Conservation (phyloP, 1,284 basidiomycete species). For the Austroboletus rostrupii region DNA sequence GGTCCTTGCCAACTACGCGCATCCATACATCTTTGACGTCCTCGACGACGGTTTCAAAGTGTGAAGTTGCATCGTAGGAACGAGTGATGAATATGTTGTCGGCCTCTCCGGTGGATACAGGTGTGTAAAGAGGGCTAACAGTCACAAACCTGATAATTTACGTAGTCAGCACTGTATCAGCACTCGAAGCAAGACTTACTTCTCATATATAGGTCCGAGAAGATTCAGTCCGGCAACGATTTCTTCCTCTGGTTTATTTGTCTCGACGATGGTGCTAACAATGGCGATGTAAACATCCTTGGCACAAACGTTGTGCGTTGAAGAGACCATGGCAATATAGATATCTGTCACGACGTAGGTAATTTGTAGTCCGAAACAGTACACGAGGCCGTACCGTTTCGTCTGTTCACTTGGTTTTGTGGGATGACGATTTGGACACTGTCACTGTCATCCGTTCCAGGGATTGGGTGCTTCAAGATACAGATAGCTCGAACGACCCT, state of each 20-base stretch:
- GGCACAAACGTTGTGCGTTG: slow-evolving; percentile 95
- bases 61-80: slow-evolving; percentile 97
- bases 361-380: slow-evolving; percentile 4
- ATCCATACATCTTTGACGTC: slow-evolving; percentile 94
- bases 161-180: slow-evolving; percentile 4
- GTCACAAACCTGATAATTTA: slow-evolving; percentile 75
- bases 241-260: slow-evolving; percentile 88
- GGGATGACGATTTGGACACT: slow-evolving; percentile 98
- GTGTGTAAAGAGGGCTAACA: slow-evolving; percentile 86
- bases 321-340: slow-evolving; percentile 96
- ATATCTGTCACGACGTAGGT: slow-evolving; percentile 65
- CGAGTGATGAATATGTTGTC: slow-evolving; percentile 96
- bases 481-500: slow-evolving; percentile 98
- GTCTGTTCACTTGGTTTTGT: slow-evolving; percentile 93
- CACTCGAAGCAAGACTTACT: slow-evolving; percentile 46
- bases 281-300: slow-evolving; percentile 95
- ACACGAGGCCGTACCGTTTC: slow-evolving; percentile 68
- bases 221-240: slow-evolving; percentile 89
- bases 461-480: slow-evolving; percentile 97
- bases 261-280: slow-evolving; percentile 98
- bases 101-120: slow-evolving; percentile 74
- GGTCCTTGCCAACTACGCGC: slow-evolving; percentile 70
- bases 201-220: slow-evolving; percentile 91
- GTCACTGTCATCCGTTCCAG: slow-evolving; percentile 94
- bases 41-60: slow-evolving; percentile 97